Conservation (phyloP, 1,284 basidiomycete genomes). For the Schizopora paradoxa region DNA sequence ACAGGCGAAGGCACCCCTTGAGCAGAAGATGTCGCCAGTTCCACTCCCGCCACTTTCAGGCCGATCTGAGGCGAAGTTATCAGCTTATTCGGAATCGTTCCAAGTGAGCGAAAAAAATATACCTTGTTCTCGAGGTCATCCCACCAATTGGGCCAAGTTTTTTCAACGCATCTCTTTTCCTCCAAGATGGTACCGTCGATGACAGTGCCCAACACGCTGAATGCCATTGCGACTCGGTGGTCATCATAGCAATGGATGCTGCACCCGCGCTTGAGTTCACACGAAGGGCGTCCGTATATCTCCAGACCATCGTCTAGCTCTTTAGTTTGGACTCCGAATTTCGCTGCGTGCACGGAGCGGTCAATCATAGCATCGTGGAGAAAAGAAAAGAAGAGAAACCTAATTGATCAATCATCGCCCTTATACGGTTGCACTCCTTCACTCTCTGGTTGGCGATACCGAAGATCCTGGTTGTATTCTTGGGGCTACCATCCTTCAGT, state of each 20-base stretch:
- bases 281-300: conserved; percentile 72
- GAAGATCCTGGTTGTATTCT: conserved; percentile 71
- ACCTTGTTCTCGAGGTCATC: conserved; percentile 95
- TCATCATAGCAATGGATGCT: conserved; percentile 96
- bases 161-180: conserved; percentile 97
- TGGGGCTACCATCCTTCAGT: conserved; percentile 28
- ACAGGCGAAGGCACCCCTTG: conserved; percentile 28
- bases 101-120: conserved; percentile 17
- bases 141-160: conserved; percentile 99
- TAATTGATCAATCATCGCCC: conserved; percentile 94
- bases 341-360: conserved; percentile 48
- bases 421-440: conserved; percentile 97
- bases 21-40: conserved; percentile 45
- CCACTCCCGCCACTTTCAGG: conserved; percentile 82
- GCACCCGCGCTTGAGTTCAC: conserved; percentile 59
- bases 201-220: conserved; percentile 81
- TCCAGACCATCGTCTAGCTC: conserved; percentile 94
- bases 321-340: conserved; percentile 90
- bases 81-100: conserved; percentile 5
- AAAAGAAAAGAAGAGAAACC: conserved; percentile 42
- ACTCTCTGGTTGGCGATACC: conserved; percentile 99
- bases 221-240: conserved; percentile 98
- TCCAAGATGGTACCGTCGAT: conserved; percentile 79
- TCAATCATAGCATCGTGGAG: background rate
- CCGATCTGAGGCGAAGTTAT: conserved; percentile 60